Base-by-base conservation (phyloP, 345 rosid species). In the Punica granatum region DNA sequence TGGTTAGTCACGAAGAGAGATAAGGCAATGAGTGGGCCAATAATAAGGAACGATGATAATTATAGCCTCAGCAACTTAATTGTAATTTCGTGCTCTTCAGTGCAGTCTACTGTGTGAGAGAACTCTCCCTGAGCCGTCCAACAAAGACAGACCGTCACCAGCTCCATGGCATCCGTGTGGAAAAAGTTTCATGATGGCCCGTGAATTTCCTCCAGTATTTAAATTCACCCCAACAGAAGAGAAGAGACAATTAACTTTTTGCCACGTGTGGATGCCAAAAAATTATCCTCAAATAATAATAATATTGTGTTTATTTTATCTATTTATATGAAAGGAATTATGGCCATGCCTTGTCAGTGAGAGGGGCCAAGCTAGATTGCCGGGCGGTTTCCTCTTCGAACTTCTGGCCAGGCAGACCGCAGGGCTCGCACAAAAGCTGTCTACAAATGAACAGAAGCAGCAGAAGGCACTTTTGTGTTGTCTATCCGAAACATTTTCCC, bases 331-430 rank as follows among this genome's bases (percentile, higher is more conserved):
- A 11, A 11, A 37, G 41, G 41, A 11, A 11, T 16, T 16, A 13
- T 54, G 60, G 10, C 60, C 60, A 54, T 54, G 26, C 56, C 56
- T 28, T 49, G 60, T 9, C 60, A 54, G 1, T 18, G 0, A 46
- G 51, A 46, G 26, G 9, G 60, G 60, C 1, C 60, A 9, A 26
- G 34, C 61, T 26, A 56, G 61, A 56, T 26, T 56, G 61, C 61
- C 61, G 61, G 61, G 61, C 33, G 61, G 61, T 56, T 56, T 56
- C 61, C 6, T 30, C 61, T 12, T 26, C 61, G 16, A 56, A 12
- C 5, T 13, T 56, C 61, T 56, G 61, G 34, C 28, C 58, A 11
- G 26, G n/a, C 58, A 7, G 30, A 5, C 2, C 58, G 30, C 28
- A n/a, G 58, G 58, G 3, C 61, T 4, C 6, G 11, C 6, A 11